Percentiles rank a stretch among this genome's conserved stretches.
Conservation (phyloP, 208 protist species). For the Wallacemonas sp. region DNA sequence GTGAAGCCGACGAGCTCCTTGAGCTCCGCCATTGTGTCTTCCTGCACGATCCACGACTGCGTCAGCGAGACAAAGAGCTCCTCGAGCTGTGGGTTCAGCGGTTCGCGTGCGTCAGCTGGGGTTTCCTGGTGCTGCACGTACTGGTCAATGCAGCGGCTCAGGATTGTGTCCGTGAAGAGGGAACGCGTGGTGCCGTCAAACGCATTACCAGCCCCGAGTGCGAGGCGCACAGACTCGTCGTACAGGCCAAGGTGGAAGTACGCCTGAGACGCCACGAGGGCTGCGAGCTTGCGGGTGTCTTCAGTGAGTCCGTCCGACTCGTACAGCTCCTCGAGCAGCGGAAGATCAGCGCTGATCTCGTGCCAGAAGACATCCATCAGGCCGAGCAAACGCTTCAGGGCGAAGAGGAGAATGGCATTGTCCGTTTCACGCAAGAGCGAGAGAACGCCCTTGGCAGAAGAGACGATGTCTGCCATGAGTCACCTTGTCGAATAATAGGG, state of each 20-base stretch:
- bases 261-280: constrained; percentile 94
- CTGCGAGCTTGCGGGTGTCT: constrained; percentile 77
- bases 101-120: constrained; percentile 17
- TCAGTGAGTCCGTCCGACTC: constrained; percentile 51
- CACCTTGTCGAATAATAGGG: neutral
- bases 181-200: constrained; percentile 91
- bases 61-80: constrained; percentile 77
- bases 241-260: constrained; percentile 98
- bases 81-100: constrained; percentile 80
- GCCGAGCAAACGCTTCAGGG: constrained; percentile 64
- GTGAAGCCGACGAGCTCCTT: constrained; percentile 91
- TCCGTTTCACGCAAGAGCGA: constrained; percentile 75
- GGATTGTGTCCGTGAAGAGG: constrained; percentile 87
- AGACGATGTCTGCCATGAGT: constrained; percentile 50
- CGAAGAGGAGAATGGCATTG: constrained; percentile 67
- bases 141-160: constrained; percentile 95
- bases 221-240: constrained; percentile 94
- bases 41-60: constrained; percentile 70
- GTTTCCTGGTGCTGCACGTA: constrained; percentile 87
- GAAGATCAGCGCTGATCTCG: constrained; percentile 79
- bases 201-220: constrained; percentile 92
- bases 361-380: constrained; percentile 90
- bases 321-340: constrained; percentile 81
- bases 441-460: constrained; percentile 82
- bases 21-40: constrained; percentile 55